Conservation (phyloP, 345 rosid genomes). For the Eucalyptus cloeziana region DNA sequence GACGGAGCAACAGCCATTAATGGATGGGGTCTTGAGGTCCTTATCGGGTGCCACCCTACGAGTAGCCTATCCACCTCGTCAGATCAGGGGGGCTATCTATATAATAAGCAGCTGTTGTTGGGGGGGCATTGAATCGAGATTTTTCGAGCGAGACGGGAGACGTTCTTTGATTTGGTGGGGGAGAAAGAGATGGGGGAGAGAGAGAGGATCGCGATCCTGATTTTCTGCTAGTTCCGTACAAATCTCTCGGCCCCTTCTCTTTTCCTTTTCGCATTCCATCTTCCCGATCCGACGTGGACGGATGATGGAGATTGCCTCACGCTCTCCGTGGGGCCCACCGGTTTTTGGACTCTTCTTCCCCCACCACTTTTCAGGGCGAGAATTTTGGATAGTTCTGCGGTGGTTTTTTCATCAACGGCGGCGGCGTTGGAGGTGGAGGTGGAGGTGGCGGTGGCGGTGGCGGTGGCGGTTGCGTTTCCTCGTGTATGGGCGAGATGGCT, state of each 20-base stretch:
- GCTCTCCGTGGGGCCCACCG: not conserved
- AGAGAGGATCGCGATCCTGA: not conserved
- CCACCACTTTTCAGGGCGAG: not conserved
- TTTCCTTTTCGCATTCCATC: not conserved
- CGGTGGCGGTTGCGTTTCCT: not conserved
- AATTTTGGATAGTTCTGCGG: not conserved
- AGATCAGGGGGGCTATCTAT: too few species aligned
- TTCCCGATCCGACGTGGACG: not conserved
- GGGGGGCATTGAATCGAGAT: not conserved
- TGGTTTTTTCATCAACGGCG: not conserved
- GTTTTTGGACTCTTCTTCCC: not conserved
- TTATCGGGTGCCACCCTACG: not conserved
- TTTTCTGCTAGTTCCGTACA: not conserved
- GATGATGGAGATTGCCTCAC: not conserved
- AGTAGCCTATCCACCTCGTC: not conserved
- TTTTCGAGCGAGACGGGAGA: not conserved
- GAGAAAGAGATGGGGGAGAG: not conserved
- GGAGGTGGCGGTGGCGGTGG: not conserved
- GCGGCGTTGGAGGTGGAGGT: not conserved
- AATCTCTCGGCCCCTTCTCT: not conserved
- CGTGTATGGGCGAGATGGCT: not conserved
- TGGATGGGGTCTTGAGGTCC: not conserved
- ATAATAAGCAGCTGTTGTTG: not conserved
- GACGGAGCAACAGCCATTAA: not conserved
- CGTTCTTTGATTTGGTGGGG: not conserved